Percentiles rank a stretch among this genome's conserved stretches.
Conservation (phyloP, 768 basidiomycete species). For the Lanmaoa rubissima region DNA sequence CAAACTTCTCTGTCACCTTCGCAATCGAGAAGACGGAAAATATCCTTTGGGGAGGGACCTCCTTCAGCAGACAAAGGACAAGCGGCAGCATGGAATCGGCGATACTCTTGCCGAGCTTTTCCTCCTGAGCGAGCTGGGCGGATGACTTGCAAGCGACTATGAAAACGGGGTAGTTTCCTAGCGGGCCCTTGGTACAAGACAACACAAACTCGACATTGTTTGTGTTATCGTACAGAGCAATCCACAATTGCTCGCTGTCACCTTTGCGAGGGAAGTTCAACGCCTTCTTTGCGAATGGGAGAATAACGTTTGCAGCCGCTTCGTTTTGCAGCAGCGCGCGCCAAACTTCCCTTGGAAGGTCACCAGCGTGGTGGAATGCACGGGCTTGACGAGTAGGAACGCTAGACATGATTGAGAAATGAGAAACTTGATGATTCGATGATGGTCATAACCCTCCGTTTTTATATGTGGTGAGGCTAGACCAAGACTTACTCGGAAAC, state of each 20-base stretch:
- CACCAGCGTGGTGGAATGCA: constrained; percentile 2
- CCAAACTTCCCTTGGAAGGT: constrained; percentile 30
- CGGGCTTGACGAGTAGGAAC: not conserved
- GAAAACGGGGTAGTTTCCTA: constrained; percentile 12
- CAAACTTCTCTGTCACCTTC: constrained; percentile 44
- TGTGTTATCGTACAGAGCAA: constrained; percentile 24
- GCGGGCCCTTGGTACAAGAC: constrained; percentile 4
- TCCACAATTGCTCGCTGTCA: constrained; percentile 27
- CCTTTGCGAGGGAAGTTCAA: not conserved
- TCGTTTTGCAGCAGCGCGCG: constrained; percentile 28
- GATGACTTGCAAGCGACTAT: constrained; percentile 17
- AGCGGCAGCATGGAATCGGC: constrained; percentile 9
- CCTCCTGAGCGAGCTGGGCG: constrained; percentile 12
- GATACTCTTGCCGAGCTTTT: constrained; percentile 1
- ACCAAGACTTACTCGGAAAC: not conserved
- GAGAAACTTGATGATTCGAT: constrained; percentile 14
- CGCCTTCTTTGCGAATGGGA: constrained; percentile 37
- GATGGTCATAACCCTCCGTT: not conserved
- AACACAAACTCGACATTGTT: constrained; percentile 10
- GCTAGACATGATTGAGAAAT: constrained; percentile 14
- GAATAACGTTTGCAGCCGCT: constrained; percentile 38
- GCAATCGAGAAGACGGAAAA: constrained; percentile 69
- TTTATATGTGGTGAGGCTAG: constrained; percentile 12
- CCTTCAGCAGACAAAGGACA: constrained; percentile 11
- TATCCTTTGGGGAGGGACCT: constrained; percentile 10